A percentile compares a stretch with the other conserved stretches of the same genome.
Conservation (phyloP, 2,329 filamentous ascomycete genomes). For the Coniochaeta sp. region DNA sequence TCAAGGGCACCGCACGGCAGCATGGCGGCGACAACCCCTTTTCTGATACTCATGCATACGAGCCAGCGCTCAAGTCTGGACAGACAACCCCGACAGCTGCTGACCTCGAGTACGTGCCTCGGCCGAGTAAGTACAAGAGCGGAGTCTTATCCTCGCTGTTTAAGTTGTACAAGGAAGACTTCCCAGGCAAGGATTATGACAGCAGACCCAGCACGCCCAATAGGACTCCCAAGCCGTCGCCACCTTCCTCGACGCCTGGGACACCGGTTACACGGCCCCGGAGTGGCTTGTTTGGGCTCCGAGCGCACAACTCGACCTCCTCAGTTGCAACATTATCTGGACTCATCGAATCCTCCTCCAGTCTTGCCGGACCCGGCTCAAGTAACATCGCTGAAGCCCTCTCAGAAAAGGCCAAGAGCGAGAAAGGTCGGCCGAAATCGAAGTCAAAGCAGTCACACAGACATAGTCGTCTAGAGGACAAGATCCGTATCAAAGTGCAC, state of each 20-base stretch:
- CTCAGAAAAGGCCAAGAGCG: constrained; percentile 32
- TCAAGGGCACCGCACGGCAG: neutral
- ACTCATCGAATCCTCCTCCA: constrained; percentile 46
- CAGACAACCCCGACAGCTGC: constrained; percentile 41
- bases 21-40: constrained; percentile 7
- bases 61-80: constrained; percentile 20
- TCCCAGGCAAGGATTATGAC: constrained; percentile 19
- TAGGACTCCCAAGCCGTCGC: constrained; percentile 30
- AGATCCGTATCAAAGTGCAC: constrained; percentile 43
- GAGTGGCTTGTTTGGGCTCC: constrained; percentile 31
- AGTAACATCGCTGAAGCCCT: constrained; percentile 35
- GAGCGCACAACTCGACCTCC: constrained; percentile 21
- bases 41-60: constrained; percentile 30
- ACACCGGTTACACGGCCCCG: constrained; percentile 22
- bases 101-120: constrained; percentile 56
- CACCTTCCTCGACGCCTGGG: constrained; percentile 24
- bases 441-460: constrained; percentile 8
- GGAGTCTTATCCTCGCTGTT: constrained; percentile 68
- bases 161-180: constrained; percentile 55
- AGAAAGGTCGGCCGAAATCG: constrained; percentile 8
- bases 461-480: constrained; percentile 17
- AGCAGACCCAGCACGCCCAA: constrained; percentile 27
- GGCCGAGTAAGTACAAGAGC: constrained; percentile 60
- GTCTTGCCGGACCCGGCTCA: constrained; percentile 38
- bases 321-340: constrained; percentile 41